Base-by-base conservation (phyloP, 2,329 filamentous ascomycete species). In the Sphaerulina vaccinii region DNA sequence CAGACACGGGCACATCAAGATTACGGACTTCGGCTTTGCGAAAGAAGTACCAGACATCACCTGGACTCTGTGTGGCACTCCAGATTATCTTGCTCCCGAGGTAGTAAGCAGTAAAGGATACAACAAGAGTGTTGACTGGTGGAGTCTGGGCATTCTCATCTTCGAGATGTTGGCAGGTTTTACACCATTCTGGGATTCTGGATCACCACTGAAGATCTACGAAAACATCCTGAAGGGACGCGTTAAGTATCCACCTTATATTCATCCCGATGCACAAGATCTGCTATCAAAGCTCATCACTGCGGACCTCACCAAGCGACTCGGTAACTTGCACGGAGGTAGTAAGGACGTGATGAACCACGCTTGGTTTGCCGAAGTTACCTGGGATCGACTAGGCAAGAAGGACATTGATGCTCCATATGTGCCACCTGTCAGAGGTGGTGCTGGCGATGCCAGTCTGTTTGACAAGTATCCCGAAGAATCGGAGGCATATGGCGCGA, bases 161-260 rank as follows among this genome's bases (percentile, higher is more conserved):
- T 99, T 96, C 71, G 93, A 99, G 79, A 99, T 99, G 93, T 82
- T 99, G 32, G 97, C 93, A 69, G 93, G 93, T 22, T 99, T 96
- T 73, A 99, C 93, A 4, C 93, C 93, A 4, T 99, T 99, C 77
- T 99, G 93, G 92, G 93, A 99, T 71, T 89, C 88, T 64, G 93
- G 92, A 49, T 96, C 90, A 38, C 92, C 93, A 2, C 95, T 99
- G 83, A 96, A 96, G 75, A 99, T 99, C 67, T 99, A 99, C 75
- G 93, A 99, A 76, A 99, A 99, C 71, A 99, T 99, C 66, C 82
- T 99, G 59, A 91, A 90, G 67, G 93, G 92, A 54, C 86, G 88
- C 64, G 88, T 99, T 72, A 97, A 96, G 75, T 99, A 97, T 70
- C 93, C 93, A 48, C 86, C 88, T 5, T 99, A 97, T 70, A 88